Base-by-base conservation (phyloP, 352 stramenopile species). In the Phytophthora meadii region DNA sequence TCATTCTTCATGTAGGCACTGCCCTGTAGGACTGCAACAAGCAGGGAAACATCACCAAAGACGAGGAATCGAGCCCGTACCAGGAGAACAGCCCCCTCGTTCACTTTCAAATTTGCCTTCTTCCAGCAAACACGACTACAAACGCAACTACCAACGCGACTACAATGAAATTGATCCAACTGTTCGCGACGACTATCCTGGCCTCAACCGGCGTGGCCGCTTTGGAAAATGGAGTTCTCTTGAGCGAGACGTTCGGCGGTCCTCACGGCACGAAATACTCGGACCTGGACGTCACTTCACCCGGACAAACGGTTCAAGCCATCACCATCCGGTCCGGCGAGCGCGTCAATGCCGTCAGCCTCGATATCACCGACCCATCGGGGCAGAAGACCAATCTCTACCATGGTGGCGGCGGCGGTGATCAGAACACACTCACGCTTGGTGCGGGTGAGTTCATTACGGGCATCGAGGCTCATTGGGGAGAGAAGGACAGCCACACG, bases 401-500 rank as follows among this genome's bases (percentile, higher is more conserved):
- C 15, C 61, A 62, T 40, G 61, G 53, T 28, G 58, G 58, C 4
- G 11, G 27, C 3, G 61, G 61, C 2, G 61, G 46, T 27, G 9
- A 45, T 0, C 3, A 9, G 22, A 42, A 56, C 10, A 40, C 36
- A 1, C 27, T 52, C 14, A 25, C 34, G 2, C 34, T 68, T 5
- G 39, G 17, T 19, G 17, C 9, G 4, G 53, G 30, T 17, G 61
- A 69, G 61, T 37, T 50, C 30, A 34, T 69, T 24, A 58, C 17
- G 8, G 36, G 19, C 19, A 54, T 69, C 14, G 39, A 64, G 22
- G 37, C 39, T 0, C 61, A 69, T 24, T 58, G 44, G 52, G 52
- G 39, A 0, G 41, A 69, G 36, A 59, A 58, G 22, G 39, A 14
- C 11, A 19, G 19, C 24, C 11, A 61, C 17, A 64, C 61, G 9